Evolutionary conservation across 2,329 filamentous ascomycete genomes (phyloP).

Genomic region (Alternaria consortialis): DNA sequence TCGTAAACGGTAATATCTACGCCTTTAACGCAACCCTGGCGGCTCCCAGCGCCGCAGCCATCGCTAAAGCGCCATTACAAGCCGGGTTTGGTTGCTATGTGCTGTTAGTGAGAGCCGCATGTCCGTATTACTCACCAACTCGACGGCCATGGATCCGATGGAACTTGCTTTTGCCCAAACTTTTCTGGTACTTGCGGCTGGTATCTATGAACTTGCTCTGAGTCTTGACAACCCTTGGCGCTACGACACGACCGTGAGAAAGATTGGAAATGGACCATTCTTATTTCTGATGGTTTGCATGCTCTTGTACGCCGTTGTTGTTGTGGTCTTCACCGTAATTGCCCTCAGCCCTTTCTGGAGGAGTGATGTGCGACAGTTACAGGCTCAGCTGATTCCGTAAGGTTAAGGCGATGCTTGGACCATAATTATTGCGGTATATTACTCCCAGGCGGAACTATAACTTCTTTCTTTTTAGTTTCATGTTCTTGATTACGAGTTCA

Average conservation of each 20-base stretch:
- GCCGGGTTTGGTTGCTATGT: conserved; percentile 4
- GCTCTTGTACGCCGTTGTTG: background rate
- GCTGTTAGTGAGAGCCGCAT: conserved; percentile 1
- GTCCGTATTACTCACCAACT: background rate
- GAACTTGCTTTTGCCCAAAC: conserved; percentile 2
- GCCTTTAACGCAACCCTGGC: conserved; percentile 1
- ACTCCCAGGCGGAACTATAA: background rate
- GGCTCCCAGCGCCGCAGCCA: background rate
- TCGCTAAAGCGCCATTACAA: conserved; percentile 6
- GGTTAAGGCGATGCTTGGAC: too few relatives aligned
- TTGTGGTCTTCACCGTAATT: background rate
- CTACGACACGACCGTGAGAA: background rate
- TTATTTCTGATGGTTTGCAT: background rate
- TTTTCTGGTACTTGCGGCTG: background rate
- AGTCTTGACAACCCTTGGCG: background rate
- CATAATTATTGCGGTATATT: background rate
- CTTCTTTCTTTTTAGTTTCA: background rate
- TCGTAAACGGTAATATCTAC: background rate
- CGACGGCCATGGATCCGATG: background rate
- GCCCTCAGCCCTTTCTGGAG: background rate
- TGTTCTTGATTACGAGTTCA: background rate
- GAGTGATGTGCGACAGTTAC: background rate
- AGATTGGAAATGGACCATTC: background rate
- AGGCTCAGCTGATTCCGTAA: background rate
- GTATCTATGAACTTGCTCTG: background rate